Evolutionary conservation across 768 basidiomycete genomes (phyloP), one percentile per base, ranked within the genome.

Genomic region (Suillus weaverae): DNA sequence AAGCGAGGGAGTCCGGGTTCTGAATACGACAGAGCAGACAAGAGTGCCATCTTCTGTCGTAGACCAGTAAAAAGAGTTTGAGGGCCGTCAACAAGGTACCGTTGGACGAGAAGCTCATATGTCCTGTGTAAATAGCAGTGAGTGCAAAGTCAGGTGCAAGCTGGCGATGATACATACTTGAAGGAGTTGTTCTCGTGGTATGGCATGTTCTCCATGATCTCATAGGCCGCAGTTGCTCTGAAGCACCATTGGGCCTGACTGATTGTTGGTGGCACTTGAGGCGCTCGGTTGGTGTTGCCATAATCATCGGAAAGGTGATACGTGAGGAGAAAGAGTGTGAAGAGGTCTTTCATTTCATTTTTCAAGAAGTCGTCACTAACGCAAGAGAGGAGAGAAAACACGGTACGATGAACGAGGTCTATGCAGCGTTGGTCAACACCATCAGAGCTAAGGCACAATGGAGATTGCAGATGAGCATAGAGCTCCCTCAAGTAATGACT

Each of bases 301-400:
- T 48, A 51, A 35, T 61, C 48, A 18, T 61, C 60, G 0, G 32
- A 38, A 0, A 65, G 59, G 32, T 65, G 64, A 13, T 65, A 61
- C 2, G 11, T 32, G 4, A 65, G 8, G 5, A 65, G 30, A 38
- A 61, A 65, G 4, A 65, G 64, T 0, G 36, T 61, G 41, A 65
- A 38, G 1, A 55, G 60, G n/a, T 65, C 60, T 13, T 32, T 39
- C 3, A 33, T 32, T 22, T 65, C 60, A 32, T 35, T 51, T 9
- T 46, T 11, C 6, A 36, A 35, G n/a, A 59, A 56, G 10, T 61
- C 59, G 0, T 50, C 4, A 7, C 59, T 60, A 18, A 41, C 1
- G 41, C 41, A 41, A 16, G 41, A 41, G 16, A 22, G 33, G 33
- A 54, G 51, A 0, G 51, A 54, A 10, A 54, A 54, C 5, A 55